Evolutionary conservation across 2,329 filamentous ascomycete species (phyloP), one percentile per base, ranked within the genome.

Genomic region (Phoma sp.): DNA sequence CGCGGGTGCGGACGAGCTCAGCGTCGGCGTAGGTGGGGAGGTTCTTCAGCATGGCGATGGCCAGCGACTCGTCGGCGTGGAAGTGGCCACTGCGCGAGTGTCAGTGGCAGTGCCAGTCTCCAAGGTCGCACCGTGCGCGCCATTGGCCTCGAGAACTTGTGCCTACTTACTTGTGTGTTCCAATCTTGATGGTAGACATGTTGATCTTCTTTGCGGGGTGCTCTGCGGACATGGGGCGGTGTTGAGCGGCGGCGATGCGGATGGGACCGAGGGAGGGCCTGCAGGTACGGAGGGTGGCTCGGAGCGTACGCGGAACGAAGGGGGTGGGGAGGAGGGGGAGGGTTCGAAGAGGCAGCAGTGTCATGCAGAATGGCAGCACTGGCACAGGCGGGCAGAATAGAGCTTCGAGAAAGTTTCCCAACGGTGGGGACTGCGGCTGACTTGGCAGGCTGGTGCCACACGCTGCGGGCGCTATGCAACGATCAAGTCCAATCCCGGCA

Each of bases 31-130:
- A 99, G 55, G 87, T 79, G 22, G 95, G 93, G 14, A 98, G 89
- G 52, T 89, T 85, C 62, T 92, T 91, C 65, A 99, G 89, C 82
- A 99, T 91, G 82, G 96, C 92, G 61, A 99, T 93, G 54, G 95
- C 95, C 38, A 99, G 86, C 57, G 95, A 93, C 80, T 99, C 95
- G 77, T 99, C 95, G 75, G 95, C 95, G 80, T 99, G 95, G 84
- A 99, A 99, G 82, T 97, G 92, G 65, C 95, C 95, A 79, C 82
- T 85, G 58, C 56, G n/a, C 7, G 22, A 14, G 13, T 4, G 48
- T 52, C 47, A 52, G 14, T 35, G 32, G 25, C 27, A 29, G 27
- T 9, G 9, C 22, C 35, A 22, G 14, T 30, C 8, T 2, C 1
- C 32, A 13, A 4, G 7, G 32, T 13, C 32, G 10, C 5, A 5